A percentile compares a stretch with the other conserved stretches of the same genome.
phyloP scores from a whole-genome alignment of 805 yeast genomes.

The Debaryomyces prosopidis region DNA sequence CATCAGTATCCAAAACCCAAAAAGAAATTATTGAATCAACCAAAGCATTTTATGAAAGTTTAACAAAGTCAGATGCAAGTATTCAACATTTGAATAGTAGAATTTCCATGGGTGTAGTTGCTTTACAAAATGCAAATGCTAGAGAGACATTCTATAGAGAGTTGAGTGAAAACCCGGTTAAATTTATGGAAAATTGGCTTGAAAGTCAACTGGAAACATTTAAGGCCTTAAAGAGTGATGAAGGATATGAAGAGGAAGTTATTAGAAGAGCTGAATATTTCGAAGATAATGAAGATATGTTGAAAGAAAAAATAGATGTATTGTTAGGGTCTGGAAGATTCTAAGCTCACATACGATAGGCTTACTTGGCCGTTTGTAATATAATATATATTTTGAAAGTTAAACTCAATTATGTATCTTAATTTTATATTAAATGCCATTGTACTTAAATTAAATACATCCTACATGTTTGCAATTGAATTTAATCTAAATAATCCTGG shows the following conservation, averaged over 20 bases:
- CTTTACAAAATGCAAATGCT: slow-evolving; percentile 55
- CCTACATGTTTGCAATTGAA: neutral
- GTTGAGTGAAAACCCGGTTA: slow-evolving; percentile 74
- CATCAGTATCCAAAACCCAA: slow-evolving; percentile 35
- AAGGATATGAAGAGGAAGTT: slow-evolving; percentile 82
- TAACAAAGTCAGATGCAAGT: slow-evolving; percentile 44
- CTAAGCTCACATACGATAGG: slow-evolving; percentile 11
- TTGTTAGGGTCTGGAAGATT: slow-evolving; percentile 60
- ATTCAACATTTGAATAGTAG: slow-evolving; percentile 44
- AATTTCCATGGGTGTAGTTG: slow-evolving; percentile 49
- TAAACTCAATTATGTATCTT: neutral
- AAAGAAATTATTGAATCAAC: slow-evolving; percentile 36
- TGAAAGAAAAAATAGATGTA: slow-evolving; percentile 77
- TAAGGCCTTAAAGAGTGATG: slow-evolving; percentile 85
- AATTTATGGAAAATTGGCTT: slow-evolving; percentile 70
- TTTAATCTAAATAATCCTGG: neutral
- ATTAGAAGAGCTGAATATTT: slow-evolving; percentile 83
- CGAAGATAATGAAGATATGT: slow-evolving; percentile 62
- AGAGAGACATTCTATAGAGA: slow-evolving; percentile 79
- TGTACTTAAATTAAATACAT: neutral
- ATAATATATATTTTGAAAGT: neutral
- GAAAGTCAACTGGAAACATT: slow-evolving; percentile 82
- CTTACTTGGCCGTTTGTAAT: neutral
- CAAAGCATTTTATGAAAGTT: slow-evolving; percentile 41
- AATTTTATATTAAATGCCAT: neutral